Percentiles rank a stretch among this genome's conserved stretches.
Conservation (phyloP, 148 eudicot genomes). For the Dianthus caryophyllus region DNA sequence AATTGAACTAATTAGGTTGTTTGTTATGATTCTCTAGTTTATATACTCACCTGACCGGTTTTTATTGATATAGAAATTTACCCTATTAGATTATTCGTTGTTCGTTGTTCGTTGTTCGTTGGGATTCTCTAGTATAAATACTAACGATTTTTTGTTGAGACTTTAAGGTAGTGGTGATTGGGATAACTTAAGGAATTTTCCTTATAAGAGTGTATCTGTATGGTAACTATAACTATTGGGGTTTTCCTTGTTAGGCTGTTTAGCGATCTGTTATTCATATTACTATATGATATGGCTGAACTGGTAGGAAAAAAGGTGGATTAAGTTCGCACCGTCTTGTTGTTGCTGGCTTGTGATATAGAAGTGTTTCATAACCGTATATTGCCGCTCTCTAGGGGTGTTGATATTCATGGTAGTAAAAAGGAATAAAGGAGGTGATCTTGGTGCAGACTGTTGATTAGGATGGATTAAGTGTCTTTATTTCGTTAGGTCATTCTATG, state of each 20-base stretch:
- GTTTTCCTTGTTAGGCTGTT: too few species aligned
- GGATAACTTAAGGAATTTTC: too few species aligned
- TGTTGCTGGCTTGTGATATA: background rate
- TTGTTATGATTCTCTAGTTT: background rate
- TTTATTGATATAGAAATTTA: background rate
- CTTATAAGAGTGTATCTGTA: too few species aligned
- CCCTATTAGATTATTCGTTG: background rate
- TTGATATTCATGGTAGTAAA: too few species aligned
- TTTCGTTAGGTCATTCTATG: background rate
- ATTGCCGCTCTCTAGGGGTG: background rate
- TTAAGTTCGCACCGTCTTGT: background rate
- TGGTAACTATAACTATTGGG: too few species aligned
- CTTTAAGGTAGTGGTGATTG: too few species aligned
- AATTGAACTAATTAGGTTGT: background rate
- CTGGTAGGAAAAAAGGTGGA: background rate
- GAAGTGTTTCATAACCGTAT: background rate
- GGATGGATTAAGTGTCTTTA: background rate
- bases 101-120: too few species aligned
- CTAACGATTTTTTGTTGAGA: too few species aligned
- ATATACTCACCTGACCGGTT: background rate
- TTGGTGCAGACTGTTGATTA: too few species aligned
- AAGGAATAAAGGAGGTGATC: too few species aligned
- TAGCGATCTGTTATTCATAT: too few species aligned
- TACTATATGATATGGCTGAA: background rate
- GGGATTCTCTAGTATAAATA: background rate